Conservation (phyloP, 768 basidiomycete genomes). For the Amanita pseudoporphyria region DNA sequence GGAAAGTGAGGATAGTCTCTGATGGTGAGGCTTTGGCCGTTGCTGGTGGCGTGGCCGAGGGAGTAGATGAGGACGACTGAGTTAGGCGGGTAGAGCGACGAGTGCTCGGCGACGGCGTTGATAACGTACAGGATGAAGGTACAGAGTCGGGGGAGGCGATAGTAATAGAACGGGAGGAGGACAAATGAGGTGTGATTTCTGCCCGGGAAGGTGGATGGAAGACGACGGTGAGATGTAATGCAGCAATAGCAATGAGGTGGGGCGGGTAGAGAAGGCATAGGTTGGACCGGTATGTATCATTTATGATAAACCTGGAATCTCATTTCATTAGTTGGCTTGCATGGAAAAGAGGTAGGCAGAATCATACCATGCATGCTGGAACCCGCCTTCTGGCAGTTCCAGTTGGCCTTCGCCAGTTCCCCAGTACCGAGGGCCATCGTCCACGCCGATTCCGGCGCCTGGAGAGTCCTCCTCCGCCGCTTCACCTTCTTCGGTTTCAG, state of each 20-base stretch:
- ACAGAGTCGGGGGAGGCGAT: no score
- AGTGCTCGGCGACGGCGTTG: conserved; percentile 15
- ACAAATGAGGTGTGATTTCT: conserved; percentile 26
- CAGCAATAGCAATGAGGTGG: conserved; percentile 87
- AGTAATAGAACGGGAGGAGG: conserved; percentile 19
- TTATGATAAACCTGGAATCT: conserved; percentile 77
- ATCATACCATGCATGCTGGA: conserved; percentile 87
- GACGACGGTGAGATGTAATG: conserved; percentile 81
- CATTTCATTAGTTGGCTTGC: background rate
- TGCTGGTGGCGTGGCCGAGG: conserved; percentile 13
- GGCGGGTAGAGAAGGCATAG: conserved; percentile 93
- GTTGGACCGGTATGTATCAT: conserved; percentile 92
- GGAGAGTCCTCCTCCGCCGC: conserved; percentile 35
- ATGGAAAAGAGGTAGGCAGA: background rate
- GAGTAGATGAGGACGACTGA: conserved; percentile 15
- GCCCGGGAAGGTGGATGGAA: conserved; percentile 53
- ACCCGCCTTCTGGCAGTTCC: conserved; percentile 60
- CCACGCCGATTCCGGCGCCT: conserved; percentile 34
- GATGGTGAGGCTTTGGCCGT: conserved; percentile 23
- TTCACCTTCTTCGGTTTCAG: conserved; percentile 36
- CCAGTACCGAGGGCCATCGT: conserved; percentile 65
- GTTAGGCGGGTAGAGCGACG: conserved; percentile 49
- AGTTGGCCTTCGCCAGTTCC: conserved; percentile 73
- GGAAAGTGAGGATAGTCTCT: conserved; percentile 68
- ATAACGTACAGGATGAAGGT: conserved; percentile 17